Percentiles rank a stretch among this genome's conserved stretches.
These are phyloP conservation scores for Nepenthes gracilis DNA, from an alignment of 148 eudicot species.

Conservation along the genomic window DNA sequence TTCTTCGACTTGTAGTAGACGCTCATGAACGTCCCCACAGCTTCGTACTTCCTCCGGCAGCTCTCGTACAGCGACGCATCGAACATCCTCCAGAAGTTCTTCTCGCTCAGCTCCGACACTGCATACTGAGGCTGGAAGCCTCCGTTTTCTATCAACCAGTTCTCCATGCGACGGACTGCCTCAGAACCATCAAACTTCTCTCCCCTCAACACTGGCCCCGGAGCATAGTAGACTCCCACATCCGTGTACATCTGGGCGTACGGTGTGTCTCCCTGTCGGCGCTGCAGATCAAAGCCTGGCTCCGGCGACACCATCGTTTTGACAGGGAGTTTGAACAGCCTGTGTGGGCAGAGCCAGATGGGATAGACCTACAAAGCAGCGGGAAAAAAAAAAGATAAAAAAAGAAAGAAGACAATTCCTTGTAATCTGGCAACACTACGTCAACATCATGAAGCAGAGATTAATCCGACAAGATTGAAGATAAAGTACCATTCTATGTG, in stretches of 20 bases:
- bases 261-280: slow-evolving; percentile 40
- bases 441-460: too few species aligned
- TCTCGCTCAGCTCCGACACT: slow-evolving; percentile 43
- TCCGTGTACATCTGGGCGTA: slow-evolving; percentile 61
- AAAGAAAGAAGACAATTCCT: background rate
- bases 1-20: slow-evolving; percentile 54
- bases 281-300: slow-evolving; percentile 42
- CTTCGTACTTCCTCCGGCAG: slow-evolving; percentile 48
- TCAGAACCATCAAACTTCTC: slow-evolving; percentile 51
- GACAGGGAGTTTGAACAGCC: slow-evolving; percentile 36
- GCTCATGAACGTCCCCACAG: slow-evolving; percentile 56
- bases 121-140: slow-evolving; percentile 61
- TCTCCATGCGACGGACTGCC: slow-evolving; percentile 37
- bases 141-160: slow-evolving; percentile 50
- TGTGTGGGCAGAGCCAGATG: slow-evolving; percentile 63
- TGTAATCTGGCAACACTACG: background rate
- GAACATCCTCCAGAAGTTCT: slow-evolving; percentile 57
- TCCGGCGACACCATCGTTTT: slow-evolving; percentile 51
- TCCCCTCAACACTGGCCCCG: slow-evolving; percentile 53
- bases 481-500: too few species aligned
- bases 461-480: background rate
- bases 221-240: slow-evolving; percentile 50
- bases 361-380: slow-evolving; percentile 31
- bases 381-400: too few species aligned
- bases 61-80: slow-evolving; percentile 48